These are phyloP conservation scores for Heterobasidion irregulare DNA, from an alignment of 1,284 basidiomycete species.

Conservation along the genomic window DNA sequence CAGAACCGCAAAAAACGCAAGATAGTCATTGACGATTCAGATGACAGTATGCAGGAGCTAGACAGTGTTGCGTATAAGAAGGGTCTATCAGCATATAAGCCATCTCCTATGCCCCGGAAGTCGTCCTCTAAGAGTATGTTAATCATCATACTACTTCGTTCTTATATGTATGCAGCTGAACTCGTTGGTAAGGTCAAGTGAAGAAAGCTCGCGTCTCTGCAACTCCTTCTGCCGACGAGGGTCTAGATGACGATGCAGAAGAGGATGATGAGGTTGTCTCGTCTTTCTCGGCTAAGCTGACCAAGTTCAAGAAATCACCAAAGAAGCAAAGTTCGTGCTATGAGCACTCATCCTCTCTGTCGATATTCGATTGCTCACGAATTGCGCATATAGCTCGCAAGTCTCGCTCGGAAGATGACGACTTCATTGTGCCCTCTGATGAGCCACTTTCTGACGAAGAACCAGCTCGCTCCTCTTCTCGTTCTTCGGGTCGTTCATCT, in stretches of 20 bases:
- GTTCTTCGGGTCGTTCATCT: slow-evolving; percentile 29
- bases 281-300: slow-evolving; percentile 50
- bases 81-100: slow-evolving; percentile 16
- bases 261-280: slow-evolving; percentile 36
- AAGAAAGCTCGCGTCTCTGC: slow-evolving; percentile 50
- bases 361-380: not conserved
- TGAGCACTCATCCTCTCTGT: not conserved
- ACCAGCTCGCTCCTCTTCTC: slow-evolving; percentile 23
- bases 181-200: slow-evolving; percentile 11
- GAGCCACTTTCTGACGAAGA: slow-evolving; percentile 16
- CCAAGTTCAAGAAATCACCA: slow-evolving; percentile 58
- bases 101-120: slow-evolving; percentile 14
- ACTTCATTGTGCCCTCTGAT: slow-evolving; percentile 41
- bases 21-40: slow-evolving; percentile 58
- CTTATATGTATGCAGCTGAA: not conserved
- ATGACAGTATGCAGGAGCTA: slow-evolving; percentile 40
- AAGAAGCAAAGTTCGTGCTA: slow-evolving; percentile 24
- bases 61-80: slow-evolving; percentile 16
- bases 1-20: slow-evolving; percentile 52
- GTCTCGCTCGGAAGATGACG: slow-evolving; percentile 44
- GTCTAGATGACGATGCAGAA: slow-evolving; percentile 15
- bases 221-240: slow-evolving; percentile 31
- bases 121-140: not conserved
- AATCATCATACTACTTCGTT: not conserved
- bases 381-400: slow-evolving; percentile 24